Conservation (phyloP, 345 rosid species). For the Camelina neglecta region DNA sequence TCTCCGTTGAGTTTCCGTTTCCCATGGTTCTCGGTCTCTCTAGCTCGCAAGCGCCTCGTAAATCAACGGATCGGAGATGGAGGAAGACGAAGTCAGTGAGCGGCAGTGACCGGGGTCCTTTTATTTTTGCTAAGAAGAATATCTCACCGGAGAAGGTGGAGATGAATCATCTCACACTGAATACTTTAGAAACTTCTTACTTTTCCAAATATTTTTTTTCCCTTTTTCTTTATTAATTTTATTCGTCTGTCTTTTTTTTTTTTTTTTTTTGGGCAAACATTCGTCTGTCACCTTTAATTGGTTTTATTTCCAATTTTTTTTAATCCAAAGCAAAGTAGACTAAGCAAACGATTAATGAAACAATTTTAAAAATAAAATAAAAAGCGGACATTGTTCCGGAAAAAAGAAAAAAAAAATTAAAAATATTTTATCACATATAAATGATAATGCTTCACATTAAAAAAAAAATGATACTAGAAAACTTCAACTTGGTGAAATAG, state of each 20-base stretch:
- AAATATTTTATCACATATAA: too few relatives aligned
- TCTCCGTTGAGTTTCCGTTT: conserved; percentile 41
- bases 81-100: conserved; percentile 22
- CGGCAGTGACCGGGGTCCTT: conserved; percentile 17
- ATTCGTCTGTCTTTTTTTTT: not conserved
- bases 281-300: not conserved
- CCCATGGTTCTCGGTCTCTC: conserved; percentile 32
- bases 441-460: too few relatives aligned
- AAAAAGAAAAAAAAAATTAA: too few relatives aligned
- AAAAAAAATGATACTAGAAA: not conserved
- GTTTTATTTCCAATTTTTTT: too few relatives aligned
- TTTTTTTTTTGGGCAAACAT: not conserved
- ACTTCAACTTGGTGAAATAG: not conserved
- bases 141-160: not conserved
- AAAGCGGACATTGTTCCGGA: too few relatives aligned
- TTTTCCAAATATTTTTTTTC: not conserved
- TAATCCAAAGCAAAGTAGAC: too few relatives aligned
- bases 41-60: not conserved
- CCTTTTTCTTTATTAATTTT: not conserved
- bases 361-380: too few relatives aligned
- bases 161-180: not conserved
- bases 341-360: too few relatives aligned
- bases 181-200: not conserved
- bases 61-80: conserved; percentile 8
- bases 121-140: not conserved